These are phyloP conservation scores for Miscanthus sacchariflorus DNA, from an alignment of 202 grass and related monocot genomes.

Conservation along the genomic window DNA sequence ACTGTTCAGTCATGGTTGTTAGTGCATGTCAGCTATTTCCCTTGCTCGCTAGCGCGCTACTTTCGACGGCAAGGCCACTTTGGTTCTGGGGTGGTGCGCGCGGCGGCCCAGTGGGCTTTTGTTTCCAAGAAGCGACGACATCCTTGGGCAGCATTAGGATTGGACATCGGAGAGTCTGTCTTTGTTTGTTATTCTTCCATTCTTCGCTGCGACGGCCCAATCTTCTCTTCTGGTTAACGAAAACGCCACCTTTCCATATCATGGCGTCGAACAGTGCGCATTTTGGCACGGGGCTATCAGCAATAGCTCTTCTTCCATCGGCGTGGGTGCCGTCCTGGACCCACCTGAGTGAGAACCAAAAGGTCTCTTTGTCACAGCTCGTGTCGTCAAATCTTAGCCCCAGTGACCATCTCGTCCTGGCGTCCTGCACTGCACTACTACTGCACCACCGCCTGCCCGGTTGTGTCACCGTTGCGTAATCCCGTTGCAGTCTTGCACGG, in stretches of 20 bases:
- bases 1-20: not conserved
- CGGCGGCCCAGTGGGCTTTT: slow-evolving; percentile 43
- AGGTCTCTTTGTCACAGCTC: slow-evolving; percentile 25
- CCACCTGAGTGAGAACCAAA: not conserved
- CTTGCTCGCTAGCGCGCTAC: not conserved
- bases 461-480: slow-evolving; percentile 20
- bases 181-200: not conserved
- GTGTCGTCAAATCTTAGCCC: slow-evolving; percentile 36
- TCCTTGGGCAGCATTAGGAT: not conserved
- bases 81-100: not conserved
- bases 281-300: slow-evolving; percentile 31
- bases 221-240: not conserved
- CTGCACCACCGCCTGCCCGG: not conserved
- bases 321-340: slow-evolving; percentile 9
- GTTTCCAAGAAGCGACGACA: slow-evolving; percentile 3
- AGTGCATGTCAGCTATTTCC: not conserved
- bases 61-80: not conserved
- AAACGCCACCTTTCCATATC: not conserved
- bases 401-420: slow-evolving; percentile 8
- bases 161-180: not conserved
- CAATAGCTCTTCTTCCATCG: not conserved
- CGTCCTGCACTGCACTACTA: not conserved
- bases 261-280: slow-evolving; percentile 16
- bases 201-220: not conserved
- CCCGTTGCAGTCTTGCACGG: not conserved